Evolutionary conservation across 345 rosid genomes (phyloP).

Genomic region (Streptanthus diversifolius): DNA sequence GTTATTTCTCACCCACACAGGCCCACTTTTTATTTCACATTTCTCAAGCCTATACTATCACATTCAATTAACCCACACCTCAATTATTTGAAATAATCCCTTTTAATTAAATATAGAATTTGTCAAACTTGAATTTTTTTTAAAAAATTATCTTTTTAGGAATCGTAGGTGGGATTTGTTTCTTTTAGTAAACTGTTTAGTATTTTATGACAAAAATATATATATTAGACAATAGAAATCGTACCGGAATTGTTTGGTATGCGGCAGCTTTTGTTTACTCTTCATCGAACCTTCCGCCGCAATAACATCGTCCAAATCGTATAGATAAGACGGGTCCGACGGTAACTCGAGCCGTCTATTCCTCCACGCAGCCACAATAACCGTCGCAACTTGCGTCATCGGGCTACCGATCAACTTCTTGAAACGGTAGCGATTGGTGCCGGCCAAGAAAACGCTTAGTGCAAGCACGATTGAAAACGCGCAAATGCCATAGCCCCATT

Average conservation of each 20-base stretch:
- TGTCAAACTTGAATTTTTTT: background rate
- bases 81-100: conserved; percentile 10
- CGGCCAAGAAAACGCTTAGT: conserved; percentile 55
- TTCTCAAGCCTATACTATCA: conserved; percentile 16
- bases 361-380: conserved; percentile 60
- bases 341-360: conserved; percentile 59
- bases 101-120: background rate
- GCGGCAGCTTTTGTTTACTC: conserved; percentile 73
- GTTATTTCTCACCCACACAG: conserved; percentile 25
- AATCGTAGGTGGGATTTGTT: conserved; percentile 1
- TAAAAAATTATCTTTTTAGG: background rate
- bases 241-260: conserved; percentile 66
- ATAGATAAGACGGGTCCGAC: conserved; percentile 49
- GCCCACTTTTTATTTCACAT: conserved; percentile 20
- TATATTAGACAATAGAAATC: conserved; percentile 22
- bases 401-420: conserved; percentile 88
- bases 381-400: conserved; percentile 82
- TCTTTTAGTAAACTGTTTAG: background rate
- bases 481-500: conserved; percentile 89
- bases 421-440: conserved; percentile 77
- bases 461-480: conserved; percentile 66
- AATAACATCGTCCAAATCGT: conserved; percentile 52
- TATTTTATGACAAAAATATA: too few species aligned
- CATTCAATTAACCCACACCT: conserved; percentile 13
- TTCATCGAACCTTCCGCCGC: conserved; percentile 43